Percentiles rank a stretch among this genome's conserved stretches.
These are phyloP conservation scores for Agrostemma githago DNA, from an alignment of 148 eudicot species.

Conservation along the genomic window DNA sequence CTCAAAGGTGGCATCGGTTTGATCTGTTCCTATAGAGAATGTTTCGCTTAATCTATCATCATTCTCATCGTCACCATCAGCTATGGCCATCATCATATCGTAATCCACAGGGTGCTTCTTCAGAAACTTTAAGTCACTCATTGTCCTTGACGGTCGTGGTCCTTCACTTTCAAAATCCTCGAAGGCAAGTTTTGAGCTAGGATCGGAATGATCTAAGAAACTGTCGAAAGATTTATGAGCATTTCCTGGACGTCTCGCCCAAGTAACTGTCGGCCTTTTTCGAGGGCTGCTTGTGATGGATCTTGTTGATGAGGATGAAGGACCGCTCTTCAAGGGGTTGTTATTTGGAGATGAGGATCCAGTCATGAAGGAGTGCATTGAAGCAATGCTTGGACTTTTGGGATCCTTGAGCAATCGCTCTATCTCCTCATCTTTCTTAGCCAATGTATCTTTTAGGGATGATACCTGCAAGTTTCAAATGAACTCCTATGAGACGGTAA, in stretches of 20 bases:
- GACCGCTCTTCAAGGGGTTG: neutral
- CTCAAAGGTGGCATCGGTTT: conserved; percentile 40
- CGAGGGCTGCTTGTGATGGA: conserved; percentile 20
- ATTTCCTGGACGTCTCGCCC: conserved; percentile 22
- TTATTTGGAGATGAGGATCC: neutral
- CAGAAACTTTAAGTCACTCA: conserved; percentile 26
- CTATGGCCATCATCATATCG: conserved; percentile 18
- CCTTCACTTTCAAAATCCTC: conserved; percentile 18
- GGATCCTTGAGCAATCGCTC: conserved; percentile 37
- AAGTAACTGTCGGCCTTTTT: conserved; percentile 24
- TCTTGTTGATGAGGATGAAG: neutral
- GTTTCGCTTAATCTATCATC: conserved; percentile 43
- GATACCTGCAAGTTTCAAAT: conserved; percentile 29
- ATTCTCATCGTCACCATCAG: conserved; percentile 29
- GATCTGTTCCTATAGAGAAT: conserved; percentile 47
- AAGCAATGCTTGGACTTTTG: conserved; percentile 20
- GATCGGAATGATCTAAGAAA: conserved; percentile 28
- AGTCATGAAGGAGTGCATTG: conserved; percentile 16
- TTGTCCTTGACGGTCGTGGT: conserved; percentile 27
- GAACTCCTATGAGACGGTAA: neutral
- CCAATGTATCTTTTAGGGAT: conserved; percentile 39
- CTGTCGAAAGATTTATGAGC: conserved; percentile 32
- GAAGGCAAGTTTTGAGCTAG: conserved; percentile 10
- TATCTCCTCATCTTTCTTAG: conserved; percentile 45
- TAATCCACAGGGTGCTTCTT: conserved; percentile 21